Evolutionary conservation across 2,329 filamentous ascomycete species (phyloP), one percentile per base, ranked within the genome.

Genomic region (Teratosphaeria epicoccoides): DNA sequence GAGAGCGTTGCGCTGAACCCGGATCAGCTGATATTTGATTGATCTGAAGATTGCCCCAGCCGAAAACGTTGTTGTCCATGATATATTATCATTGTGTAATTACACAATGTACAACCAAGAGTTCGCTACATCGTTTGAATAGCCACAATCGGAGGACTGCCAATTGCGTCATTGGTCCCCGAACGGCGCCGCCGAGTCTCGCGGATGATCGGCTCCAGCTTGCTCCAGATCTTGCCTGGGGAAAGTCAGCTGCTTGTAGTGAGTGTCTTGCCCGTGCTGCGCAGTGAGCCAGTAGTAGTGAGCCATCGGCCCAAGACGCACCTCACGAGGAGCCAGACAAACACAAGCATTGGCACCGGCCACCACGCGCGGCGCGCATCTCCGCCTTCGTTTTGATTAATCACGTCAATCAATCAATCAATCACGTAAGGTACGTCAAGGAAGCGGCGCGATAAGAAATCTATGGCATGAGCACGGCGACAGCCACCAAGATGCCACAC

Each of bases 401-500:
- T 20, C n/a, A 17, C n/a, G n/a, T n/a, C n/a, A n/a, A n/a, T n/a
- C n/a, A n/a, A n/a, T n/a, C n/a, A n/a, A n/a, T n/a, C n/a, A n/a
- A n/a, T n/a, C n/a, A n/a, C n/a, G n/a, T n/a, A 20, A n/a, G 17
- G 9, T 17, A 20, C 33, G 7, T 17, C 4, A 17, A 17, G 33
- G n/a, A 7, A 17, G n/a, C 33, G 14, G 33, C n/a, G n/a, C n/a
- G n/a, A 40, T 40, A 37, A n/a, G 12, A 17, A n/a, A 6, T 40
- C 17, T 17, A 40, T 40, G 33, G 33, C 33, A 40, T 40, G 33
- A 40, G 14, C 33, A 40, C 33, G 33, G 33, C 33, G 33, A 40
- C 33, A 17, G 24, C 46, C 17, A 20, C 25, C 46, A 48, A 29
- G 24, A 48, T 48, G 46, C 46, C 46, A 28, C 46, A 48, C 24